Conservation (phyloP, 805 yeast genomes). For the Wickerhamiella vanderwaltii region DNA sequence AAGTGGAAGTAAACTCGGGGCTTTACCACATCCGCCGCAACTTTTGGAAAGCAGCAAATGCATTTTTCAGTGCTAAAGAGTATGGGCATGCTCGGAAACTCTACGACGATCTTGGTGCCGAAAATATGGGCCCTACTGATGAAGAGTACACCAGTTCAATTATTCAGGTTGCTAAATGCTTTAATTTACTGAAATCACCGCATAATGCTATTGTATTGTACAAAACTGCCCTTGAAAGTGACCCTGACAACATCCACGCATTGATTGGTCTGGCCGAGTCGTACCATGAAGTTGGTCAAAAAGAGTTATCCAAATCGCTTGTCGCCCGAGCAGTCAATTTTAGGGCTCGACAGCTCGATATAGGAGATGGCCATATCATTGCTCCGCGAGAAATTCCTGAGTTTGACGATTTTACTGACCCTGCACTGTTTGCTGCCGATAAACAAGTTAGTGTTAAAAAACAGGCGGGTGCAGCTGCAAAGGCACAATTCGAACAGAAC, state of each 20-base stretch:
- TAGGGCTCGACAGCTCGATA: conserved; percentile 13
- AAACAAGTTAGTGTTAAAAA: conserved; percentile 18
- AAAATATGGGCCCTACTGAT: conserved; percentile 24
- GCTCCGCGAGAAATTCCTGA: neutral
- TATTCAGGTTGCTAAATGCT: conserved; percentile 61
- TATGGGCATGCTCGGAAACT: conserved; percentile 67
- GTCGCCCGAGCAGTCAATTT: conserved; percentile 22
- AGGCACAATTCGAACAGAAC: conserved; percentile 36
- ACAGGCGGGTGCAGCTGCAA: conserved; percentile 35
- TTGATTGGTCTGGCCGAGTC: conserved; percentile 75
- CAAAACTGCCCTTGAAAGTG: conserved; percentile 19
- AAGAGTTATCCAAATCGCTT: conserved; percentile 25
- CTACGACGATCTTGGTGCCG: conserved; percentile 40
- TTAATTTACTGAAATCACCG: conserved; percentile 51
- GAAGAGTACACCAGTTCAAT: conserved; percentile 30
- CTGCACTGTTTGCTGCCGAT: conserved; percentile 1
- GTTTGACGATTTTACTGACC: conserved; percentile 6
- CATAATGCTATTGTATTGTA: conserved; percentile 25
- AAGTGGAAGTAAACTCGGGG: conserved; percentile 25
- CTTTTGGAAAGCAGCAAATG: conserved; percentile 61
- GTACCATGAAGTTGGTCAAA: conserved; percentile 34
- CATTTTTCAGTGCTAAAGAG: conserved; percentile 53
- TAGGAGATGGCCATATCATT: neutral
- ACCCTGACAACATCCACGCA: conserved; percentile 48
- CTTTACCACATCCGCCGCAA: conserved; percentile 30